Conservation (phyloP, 768 basidiomycete genomes). For the Chalciporus pseudorubinellus region DNA sequence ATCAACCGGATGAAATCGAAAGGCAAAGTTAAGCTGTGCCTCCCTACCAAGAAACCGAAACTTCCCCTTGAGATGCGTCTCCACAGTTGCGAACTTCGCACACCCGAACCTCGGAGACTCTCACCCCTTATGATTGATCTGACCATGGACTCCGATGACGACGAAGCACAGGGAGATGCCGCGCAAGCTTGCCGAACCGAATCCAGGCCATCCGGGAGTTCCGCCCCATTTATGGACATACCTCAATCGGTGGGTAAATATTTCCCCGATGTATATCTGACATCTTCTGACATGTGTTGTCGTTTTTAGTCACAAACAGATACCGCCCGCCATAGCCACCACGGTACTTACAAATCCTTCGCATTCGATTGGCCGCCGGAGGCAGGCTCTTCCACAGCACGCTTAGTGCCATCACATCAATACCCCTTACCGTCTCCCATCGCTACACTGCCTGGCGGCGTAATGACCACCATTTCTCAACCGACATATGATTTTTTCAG, state of each 20-base stretch:
- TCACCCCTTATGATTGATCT: constrained; percentile 21
- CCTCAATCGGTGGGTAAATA: constrained; percentile 13
- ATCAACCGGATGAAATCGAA: constrained; percentile 28
- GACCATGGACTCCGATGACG: constrained; percentile 11
- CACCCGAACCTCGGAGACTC: not conserved
- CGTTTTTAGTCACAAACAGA: constrained; percentile 9
- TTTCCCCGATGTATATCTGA: too few species aligned
- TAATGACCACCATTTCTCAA: not conserved
- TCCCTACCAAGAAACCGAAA: constrained; percentile 16
- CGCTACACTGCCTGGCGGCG: not conserved
- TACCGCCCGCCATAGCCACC: not conserved
- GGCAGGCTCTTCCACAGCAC: not conserved
- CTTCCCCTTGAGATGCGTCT: constrained; percentile 18
- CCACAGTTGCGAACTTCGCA: constrained; percentile 8
- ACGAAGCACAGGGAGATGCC: not conserved
- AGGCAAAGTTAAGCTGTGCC: constrained; percentile 22
- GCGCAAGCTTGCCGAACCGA: not conserved
- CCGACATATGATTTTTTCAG: not conserved
- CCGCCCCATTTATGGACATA: not conserved
- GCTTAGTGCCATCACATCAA: not conserved
- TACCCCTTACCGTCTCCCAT: not conserved
- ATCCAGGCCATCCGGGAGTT: not conserved
- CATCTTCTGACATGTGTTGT: not conserved
- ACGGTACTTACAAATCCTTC: not conserved
- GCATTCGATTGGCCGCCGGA: constrained; percentile 1